phyloP scores from a whole-genome alignment of 2,329 filamentous ascomycete species.

The Cladophialophora immunda region DNA sequence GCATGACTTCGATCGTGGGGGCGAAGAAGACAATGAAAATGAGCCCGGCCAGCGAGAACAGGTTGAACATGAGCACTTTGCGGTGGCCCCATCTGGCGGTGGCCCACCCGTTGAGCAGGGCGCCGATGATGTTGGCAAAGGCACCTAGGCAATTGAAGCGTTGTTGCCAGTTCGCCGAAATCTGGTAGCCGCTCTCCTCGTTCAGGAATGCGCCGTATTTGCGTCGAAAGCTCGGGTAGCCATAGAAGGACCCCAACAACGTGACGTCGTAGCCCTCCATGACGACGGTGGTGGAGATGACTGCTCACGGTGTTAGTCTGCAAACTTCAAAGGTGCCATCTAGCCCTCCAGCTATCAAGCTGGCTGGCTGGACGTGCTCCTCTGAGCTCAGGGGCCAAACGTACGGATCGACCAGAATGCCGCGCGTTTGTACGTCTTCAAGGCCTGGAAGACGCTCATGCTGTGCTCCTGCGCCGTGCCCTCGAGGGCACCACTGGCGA shows the following conservation, averaged over 20 bases:
- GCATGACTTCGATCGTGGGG: conserved; percentile 55
- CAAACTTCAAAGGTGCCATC: too few relatives aligned
- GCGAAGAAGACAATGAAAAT: conserved; percentile 63
- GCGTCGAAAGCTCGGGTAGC: conserved; percentile 52
- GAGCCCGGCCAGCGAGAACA: conserved; percentile 56
- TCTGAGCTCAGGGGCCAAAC: conserved; percentile 36
- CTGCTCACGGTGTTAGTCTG: conserved; percentile 8
- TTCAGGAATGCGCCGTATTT: conserved; percentile 50
- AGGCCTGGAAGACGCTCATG: conserved; percentile 26
- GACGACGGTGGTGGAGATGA: conserved; percentile 57
- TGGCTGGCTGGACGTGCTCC: neutral
- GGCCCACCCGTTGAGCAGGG: conserved; percentile 28
- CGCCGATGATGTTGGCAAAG: conserved; percentile 30
- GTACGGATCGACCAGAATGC: conserved; percentile 32
- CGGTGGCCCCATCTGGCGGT: conserved; percentile 52
- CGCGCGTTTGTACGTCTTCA: conserved; percentile 28
- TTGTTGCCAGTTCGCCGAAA: conserved; percentile 65
- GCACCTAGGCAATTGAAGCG: conserved; percentile 21
- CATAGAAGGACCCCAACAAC: conserved; percentile 60
- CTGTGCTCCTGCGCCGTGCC: conserved; percentile 29
- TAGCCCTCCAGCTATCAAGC: too few relatives aligned
- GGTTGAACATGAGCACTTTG: conserved; percentile 57
- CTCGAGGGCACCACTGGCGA: conserved; percentile 27
- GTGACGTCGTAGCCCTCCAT: conserved; percentile 65
- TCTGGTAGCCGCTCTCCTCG: conserved; percentile 32